These are phyloP conservation scores for Xylariales sp. DNA, from an alignment of 2,329 filamentous ascomycete genomes.

Conservation along the genomic window DNA sequence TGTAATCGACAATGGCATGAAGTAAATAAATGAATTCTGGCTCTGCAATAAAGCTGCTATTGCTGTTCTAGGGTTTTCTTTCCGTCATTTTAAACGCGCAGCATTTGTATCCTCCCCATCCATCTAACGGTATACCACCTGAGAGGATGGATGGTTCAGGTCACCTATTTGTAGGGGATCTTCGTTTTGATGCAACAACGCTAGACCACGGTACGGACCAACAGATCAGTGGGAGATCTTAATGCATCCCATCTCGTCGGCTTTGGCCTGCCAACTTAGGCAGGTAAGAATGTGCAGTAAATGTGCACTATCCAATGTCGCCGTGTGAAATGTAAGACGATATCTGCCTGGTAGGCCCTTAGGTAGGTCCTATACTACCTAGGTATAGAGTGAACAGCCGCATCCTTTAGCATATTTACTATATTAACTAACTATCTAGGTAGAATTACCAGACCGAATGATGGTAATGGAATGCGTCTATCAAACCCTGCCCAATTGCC, in stretches of 20 bases:
- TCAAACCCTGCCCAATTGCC: constrained; percentile 17
- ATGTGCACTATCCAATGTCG: constrained; percentile 2
- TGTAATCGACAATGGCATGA: too few relatives aligned
- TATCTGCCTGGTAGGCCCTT: neutral
- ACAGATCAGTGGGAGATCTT: constrained; percentile 23
- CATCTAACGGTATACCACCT: neutral
- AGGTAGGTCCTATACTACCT: neutral
- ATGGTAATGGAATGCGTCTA: constrained; percentile 11
- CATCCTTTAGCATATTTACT: constrained; percentile 32
- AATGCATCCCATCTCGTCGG: constrained; percentile 35
- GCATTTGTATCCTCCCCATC: neutral
- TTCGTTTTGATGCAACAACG: constrained; percentile 19
- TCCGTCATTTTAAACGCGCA: too few relatives aligned
- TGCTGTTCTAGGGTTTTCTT: too few relatives aligned
- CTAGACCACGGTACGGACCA: constrained; percentile 21
- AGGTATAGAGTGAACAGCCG: constrained; percentile 24
- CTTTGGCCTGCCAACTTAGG: constrained; percentile 39
- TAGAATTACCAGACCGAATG: neutral
- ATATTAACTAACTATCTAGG: constrained; percentile 27
- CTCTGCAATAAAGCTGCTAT: too few relatives aligned
- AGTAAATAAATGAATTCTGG: too few relatives aligned
- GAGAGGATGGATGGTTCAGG: neutral
- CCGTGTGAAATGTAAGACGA: constrained; percentile 7
- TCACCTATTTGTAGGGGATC: constrained; percentile 5
- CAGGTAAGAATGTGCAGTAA: constrained; percentile 39